Evolutionary conservation across 768 basidiomycete species (phyloP), one percentile per base, ranked within the genome.

Genomic region (Hortiboletus flavorubellus): DNA sequence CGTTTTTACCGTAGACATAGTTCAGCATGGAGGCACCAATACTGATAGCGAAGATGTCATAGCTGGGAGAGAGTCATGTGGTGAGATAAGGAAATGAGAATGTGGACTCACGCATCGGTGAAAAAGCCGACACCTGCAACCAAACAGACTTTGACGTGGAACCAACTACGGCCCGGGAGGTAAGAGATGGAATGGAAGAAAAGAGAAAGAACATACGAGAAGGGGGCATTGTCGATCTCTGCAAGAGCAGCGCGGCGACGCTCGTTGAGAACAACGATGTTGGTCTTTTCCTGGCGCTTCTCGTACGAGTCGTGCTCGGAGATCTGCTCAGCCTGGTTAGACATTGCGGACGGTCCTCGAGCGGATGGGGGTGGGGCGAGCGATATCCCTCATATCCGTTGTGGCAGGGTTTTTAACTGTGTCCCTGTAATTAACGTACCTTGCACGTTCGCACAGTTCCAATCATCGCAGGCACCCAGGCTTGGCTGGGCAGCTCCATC

Each of bases 31-130:
- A 77, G 0, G 88, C 83, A 0, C 83, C 91, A 43, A 95, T 89
- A 70, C 86, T 91, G 73, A 95, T 95, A 8, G 91, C 89, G 64
- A 94, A 97, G 56, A 95, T 86, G 58, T 93, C 91, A 64, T 91
- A 91, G 30, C 69, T 71, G 8, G 16, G 7, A 37, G 29, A 43
- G 15, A 10, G 51, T 65, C 37, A 55, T 18, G 31, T 26, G 48
- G 31, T 14, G 10, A 14, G 0, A 4, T 7, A 6, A 11, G 11
- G 5, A 9, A 38, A 31, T 0, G 18, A 38, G 16, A 23, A 52
- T 23, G n/a, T 43, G 8, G 71, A 49, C 80, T 62, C 60, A 85
- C 81, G 86, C 84, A 73, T 91, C 92, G 46, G 93, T 93, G 78
- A 93, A 95, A 80, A 95, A 94, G 29, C 93, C 93, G 10, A 87